These are phyloP conservation scores for Solanum hybrid DNA, from an alignment of 305 asterid genomes.

Conservation along the genomic window DNA sequence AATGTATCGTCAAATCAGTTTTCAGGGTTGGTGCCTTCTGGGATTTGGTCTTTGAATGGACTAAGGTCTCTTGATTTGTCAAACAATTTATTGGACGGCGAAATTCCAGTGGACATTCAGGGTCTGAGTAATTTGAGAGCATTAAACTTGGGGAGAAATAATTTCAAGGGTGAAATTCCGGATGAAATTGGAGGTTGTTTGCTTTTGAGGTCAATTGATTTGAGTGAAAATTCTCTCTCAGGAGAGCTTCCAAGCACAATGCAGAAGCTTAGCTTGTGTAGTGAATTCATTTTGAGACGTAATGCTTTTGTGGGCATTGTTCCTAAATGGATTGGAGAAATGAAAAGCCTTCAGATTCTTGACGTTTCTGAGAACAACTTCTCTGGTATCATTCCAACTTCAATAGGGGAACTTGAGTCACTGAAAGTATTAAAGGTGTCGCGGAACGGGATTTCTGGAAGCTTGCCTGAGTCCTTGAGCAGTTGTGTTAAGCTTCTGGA, in stretches of 20 bases:
- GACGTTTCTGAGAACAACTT: slow-evolving; percentile 68
- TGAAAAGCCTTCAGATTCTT: slow-evolving; percentile 56
- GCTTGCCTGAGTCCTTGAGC: slow-evolving; percentile 53
- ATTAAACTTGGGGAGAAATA: slow-evolving; percentile 50
- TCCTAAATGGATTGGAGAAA: slow-evolving; percentile 80
- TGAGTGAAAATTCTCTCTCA: slow-evolving; percentile 48
- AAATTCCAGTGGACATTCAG: slow-evolving; percentile 49
- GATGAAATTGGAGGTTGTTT: slow-evolving; percentile 61
- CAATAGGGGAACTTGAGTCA: slow-evolving; percentile 53
- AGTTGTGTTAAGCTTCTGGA: slow-evolving; percentile 41
- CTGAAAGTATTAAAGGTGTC: slow-evolving; percentile 59
- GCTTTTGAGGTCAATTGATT: slow-evolving; percentile 61
- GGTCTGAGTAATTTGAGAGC: slow-evolving; percentile 50
- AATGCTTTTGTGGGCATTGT: slow-evolving; percentile 48
- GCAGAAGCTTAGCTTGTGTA: slow-evolving; percentile 64
- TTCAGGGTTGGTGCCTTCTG: slow-evolving; percentile 53
- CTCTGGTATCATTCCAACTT: slow-evolving; percentile 50
- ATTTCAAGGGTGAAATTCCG: slow-evolving; percentile 57
- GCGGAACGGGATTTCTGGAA: slow-evolving; percentile 45
- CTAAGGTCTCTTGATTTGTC: slow-evolving; percentile 74
- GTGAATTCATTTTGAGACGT: slow-evolving; percentile 25
- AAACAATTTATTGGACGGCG: slow-evolving; percentile 62
- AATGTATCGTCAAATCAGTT: slow-evolving; percentile 63
- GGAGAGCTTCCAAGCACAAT: slow-evolving; percentile 60
- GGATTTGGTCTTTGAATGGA: slow-evolving; percentile 52